Conservation (phyloP, 805 yeast species). For the Starmera caribaea region DNA sequence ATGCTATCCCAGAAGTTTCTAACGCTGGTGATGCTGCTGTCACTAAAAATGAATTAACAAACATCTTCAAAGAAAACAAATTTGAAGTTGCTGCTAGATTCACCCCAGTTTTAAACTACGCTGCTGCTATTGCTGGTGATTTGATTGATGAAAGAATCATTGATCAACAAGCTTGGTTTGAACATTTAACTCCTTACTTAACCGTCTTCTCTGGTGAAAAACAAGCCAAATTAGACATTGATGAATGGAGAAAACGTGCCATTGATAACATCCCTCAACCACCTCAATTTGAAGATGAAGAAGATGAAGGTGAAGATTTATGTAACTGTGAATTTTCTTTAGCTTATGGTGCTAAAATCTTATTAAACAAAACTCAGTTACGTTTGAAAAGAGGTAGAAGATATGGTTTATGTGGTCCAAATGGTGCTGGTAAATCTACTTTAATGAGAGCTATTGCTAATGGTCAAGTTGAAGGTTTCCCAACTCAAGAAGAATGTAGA, state of each 20-base stretch:
- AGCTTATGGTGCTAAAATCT: slow-evolving; percentile 99
- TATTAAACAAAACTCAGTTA: slow-evolving; percentile 98
- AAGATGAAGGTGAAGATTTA: slow-evolving; percentile 98
- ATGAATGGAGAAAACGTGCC: slow-evolving; percentile 91
- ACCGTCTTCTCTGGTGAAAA: slow-evolving; percentile 92
- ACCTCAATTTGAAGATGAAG: slow-evolving; percentile 92
- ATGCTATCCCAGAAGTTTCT: slow-evolving; percentile 91
- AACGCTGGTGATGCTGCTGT: slow-evolving; percentile 96
- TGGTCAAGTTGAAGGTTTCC: slow-evolving; percentile 99
- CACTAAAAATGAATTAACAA: slow-evolving; percentile 72
- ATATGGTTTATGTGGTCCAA: slow-evolving; percentile 99
- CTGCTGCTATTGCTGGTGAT: slow-evolving; percentile 97
- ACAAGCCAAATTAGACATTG: slow-evolving; percentile 83
- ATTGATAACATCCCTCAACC: slow-evolving; percentile 97
- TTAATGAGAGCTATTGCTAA: slow-evolving; percentile 95
- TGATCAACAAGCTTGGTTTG: slow-evolving; percentile 87
- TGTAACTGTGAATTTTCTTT: slow-evolving; percentile 99
- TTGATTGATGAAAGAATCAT: slow-evolving; percentile 96
- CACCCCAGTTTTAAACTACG: slow-evolving; percentile 65
- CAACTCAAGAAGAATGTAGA: slow-evolving; percentile 97
- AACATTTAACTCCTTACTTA: slow-evolving; percentile 84
- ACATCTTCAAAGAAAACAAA: slow-evolving; percentile 59
- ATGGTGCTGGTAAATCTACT: slow-evolving; percentile 99
- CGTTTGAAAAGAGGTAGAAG: slow-evolving; percentile 98
- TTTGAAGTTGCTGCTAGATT: slow-evolving; percentile 63